Conservation (phyloP, 306 rosid genomes). For the Dryas alaskensis region DNA sequence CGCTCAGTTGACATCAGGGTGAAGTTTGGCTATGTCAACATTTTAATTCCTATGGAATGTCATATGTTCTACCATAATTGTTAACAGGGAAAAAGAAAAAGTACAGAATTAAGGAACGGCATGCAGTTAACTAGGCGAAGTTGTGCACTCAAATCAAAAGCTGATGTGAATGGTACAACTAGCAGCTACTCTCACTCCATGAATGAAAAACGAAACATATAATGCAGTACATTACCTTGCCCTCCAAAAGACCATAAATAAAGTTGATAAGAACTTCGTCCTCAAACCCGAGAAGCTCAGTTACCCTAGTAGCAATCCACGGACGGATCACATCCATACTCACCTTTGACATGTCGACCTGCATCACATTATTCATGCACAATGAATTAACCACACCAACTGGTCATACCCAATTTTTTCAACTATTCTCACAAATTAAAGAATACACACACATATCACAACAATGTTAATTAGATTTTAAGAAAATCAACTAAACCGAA, state of each 20-base stretch:
- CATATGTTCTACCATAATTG: not conserved
- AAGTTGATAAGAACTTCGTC: slow-evolving; percentile 98
- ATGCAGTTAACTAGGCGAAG: not conserved
- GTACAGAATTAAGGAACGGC: not conserved
- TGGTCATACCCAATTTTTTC: not conserved
- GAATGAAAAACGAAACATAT: not conserved
- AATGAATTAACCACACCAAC: not conserved
- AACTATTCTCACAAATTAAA: slow-evolving; percentile 15
- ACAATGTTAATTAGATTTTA: not conserved
- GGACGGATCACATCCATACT: slow-evolving; percentile 87
- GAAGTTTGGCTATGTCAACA: not conserved
- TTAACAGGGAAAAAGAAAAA: not conserved
- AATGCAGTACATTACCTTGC: slow-evolving; percentile 56
- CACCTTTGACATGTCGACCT: slow-evolving; percentile 92
- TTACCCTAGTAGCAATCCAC: slow-evolving; percentile 85
- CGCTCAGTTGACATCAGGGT: slow-evolving; percentile 2
- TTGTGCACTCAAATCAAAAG: not conserved
- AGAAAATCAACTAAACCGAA: slow-evolving; percentile 29
- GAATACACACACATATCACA: not conserved
- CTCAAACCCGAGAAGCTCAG: slow-evolving; percentile 94
- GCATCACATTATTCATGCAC: slow-evolving; percentile 30
- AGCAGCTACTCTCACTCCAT: not conserved
- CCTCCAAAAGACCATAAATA: slow-evolving; percentile 86
- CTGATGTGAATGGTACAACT: not conserved
- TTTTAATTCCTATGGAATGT: not conserved